Evolutionary conservation across 306 rosid genomes (phyloP).

Genomic region (Castanea sativa): DNA sequence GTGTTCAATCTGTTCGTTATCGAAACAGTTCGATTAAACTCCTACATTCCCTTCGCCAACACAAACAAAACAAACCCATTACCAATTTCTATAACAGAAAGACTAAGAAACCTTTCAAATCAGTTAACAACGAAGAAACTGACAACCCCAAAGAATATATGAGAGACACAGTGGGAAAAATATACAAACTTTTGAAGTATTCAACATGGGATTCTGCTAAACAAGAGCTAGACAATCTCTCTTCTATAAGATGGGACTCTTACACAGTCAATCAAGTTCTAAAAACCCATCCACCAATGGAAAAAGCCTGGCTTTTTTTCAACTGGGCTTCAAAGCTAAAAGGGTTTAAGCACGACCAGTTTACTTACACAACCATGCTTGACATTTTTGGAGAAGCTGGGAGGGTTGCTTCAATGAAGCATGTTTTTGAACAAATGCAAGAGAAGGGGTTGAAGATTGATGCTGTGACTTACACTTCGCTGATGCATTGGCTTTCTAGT

Average conservation of each 20-base stretch:
- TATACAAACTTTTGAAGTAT: conserved; percentile 48
- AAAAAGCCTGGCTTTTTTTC: conserved; percentile 84
- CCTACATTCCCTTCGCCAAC: conserved; percentile 39
- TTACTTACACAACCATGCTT: conserved; percentile 79
- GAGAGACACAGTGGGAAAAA: conserved; percentile 47
- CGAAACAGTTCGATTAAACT: conserved; percentile 15
- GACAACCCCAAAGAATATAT: conserved; percentile 33
- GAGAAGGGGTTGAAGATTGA: conserved; percentile 64
- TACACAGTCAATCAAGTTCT: conserved; percentile 72
- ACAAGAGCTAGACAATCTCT: conserved; percentile 41
- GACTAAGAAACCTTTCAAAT: conserved; percentile 10
- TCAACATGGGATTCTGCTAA: conserved; percentile 71
- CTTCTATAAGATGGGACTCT: conserved; percentile 75
- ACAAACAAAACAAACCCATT: conserved; percentile 32
- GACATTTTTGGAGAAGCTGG: conserved; percentile 92
- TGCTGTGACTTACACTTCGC: conserved; percentile 69
- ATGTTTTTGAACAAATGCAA: conserved; percentile 63
- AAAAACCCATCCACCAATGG: conserved; percentile 89
- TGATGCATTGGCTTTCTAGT: conserved; percentile 82
- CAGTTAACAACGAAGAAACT: conserved; percentile 6
- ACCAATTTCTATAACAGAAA: conserved; percentile 8
- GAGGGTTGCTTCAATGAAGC: conserved; percentile 76
- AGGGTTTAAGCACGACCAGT: conserved; percentile 77
- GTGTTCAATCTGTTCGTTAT: background rate
- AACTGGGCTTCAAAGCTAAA: conserved; percentile 58